Percentiles rank a stretch among this genome's conserved stretches.
These are phyloP conservation scores for Breviolum minutum DNA, from an alignment of 73 alveolate species.

Conservation along the genomic window DNA sequence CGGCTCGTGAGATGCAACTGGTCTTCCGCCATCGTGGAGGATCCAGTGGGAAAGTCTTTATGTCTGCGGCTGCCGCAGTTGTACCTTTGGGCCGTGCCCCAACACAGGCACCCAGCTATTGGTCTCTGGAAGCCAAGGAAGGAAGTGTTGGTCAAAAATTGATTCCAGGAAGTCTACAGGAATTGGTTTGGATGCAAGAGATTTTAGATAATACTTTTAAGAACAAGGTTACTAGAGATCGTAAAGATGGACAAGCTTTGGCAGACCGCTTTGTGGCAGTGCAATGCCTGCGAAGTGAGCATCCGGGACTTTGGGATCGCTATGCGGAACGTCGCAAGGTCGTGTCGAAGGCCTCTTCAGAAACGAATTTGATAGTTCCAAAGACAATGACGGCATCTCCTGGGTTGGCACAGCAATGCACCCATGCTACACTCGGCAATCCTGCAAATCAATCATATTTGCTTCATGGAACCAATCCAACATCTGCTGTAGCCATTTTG, in stretches of 20 bases:
- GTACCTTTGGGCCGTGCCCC: constrained; percentile 66
- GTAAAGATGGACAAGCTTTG: constrained; percentile 85
- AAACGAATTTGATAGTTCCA: background rate
- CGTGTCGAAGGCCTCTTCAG: background rate
- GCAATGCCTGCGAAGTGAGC: constrained; percentile 94
- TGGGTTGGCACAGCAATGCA: constrained; percentile 45
- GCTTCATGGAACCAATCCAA: constrained; percentile 91
- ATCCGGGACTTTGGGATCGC: constrained; percentile 81
- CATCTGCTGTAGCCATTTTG: constrained; percentile 83
- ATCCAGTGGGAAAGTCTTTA: constrained; percentile 25
- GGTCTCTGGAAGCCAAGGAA: constrained; percentile 8
- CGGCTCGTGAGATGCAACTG: constrained; percentile 93
- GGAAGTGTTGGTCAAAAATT: constrained; percentile 75
- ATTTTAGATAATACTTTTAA: constrained; percentile 80
- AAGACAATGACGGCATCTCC: constrained; percentile 54
- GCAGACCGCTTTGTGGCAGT: constrained; percentile 86
- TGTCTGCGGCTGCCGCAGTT: constrained; percentile 57
- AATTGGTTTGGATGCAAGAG: constrained; percentile 83
- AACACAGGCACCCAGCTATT: constrained; percentile 57
- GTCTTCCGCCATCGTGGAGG: constrained; percentile 86
- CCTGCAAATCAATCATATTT: constrained; percentile 88
- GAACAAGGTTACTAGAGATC: constrained; percentile 87
- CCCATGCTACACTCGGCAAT: constrained; percentile 38
- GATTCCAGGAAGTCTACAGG: constrained; percentile 62
- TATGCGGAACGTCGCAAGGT: constrained; percentile 61